Conservation (phyloP, 139 green algal genomes). For the Zygnema cylindricum region DNA sequence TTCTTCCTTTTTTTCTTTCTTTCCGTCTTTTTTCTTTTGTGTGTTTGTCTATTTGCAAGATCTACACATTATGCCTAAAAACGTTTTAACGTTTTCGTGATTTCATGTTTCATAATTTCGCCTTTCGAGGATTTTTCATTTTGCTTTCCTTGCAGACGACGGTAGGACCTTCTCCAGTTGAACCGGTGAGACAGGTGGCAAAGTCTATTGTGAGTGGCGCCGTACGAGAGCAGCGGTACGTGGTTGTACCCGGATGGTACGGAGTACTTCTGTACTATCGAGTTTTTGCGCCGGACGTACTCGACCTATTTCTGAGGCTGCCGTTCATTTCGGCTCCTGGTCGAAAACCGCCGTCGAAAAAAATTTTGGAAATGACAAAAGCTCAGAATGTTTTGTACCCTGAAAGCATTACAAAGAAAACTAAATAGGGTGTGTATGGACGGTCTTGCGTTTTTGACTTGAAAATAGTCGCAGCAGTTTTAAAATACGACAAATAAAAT, state of each 20-base stretch:
- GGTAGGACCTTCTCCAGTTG: slow-evolving; percentile 44
- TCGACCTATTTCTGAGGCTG: slow-evolving; percentile 34
- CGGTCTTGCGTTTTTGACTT: no score
- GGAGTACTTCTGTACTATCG: slow-evolving; percentile 45
- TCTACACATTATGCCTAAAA: no score
- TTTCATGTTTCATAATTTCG: no score
- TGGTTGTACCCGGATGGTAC: slow-evolving; percentile 49
- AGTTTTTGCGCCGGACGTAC: slow-evolving; percentile 53
- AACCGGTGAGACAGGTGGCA: not conserved
- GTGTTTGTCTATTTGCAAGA: no score
- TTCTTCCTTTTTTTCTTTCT: no score
- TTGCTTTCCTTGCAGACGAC: slow-evolving; percentile 21
- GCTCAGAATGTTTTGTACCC: slow-evolving; percentile 15
- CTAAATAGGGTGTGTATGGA: no score
- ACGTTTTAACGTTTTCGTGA: no score
- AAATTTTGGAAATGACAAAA: not conserved
- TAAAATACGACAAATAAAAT: slow-evolving; percentile 21
- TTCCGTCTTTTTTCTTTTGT: no score
- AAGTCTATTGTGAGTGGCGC: slow-evolving; percentile 45
- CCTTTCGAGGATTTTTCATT: no score
- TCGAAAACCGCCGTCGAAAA: not conserved
- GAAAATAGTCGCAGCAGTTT: no score
- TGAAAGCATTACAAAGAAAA: slow-evolving; percentile 27
- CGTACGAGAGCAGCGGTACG: slow-evolving; percentile 34
- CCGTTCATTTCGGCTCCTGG: not conserved